phyloP scores from a whole-genome alignment of 1,284 basidiomycete species.

The Coniferiporia sulphurascens region DNA sequence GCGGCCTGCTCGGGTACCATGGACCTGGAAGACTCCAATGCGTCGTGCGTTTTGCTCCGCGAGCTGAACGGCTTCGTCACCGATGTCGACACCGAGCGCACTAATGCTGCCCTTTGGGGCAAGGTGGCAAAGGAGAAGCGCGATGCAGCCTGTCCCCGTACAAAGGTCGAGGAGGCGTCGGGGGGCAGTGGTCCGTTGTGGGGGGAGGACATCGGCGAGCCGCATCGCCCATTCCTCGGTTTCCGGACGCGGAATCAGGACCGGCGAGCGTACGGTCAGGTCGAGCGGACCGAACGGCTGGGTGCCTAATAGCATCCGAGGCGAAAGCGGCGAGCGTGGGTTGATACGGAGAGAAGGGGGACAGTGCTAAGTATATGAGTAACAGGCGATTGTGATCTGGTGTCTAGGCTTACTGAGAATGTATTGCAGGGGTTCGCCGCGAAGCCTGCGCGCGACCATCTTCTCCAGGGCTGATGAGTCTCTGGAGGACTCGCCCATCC shows the following conservation, averaged over 20 bases:
- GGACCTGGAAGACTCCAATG: constrained; percentile 34
- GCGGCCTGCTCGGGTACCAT: neutral
- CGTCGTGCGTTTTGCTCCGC: constrained; percentile 61
- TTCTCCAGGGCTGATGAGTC: constrained; percentile 29
- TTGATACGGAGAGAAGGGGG: neutral
- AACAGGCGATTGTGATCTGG: no score
- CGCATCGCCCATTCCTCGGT: constrained; percentile 78
- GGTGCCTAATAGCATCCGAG: constrained; percentile 48
- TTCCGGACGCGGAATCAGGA: constrained; percentile 88
- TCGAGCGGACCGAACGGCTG: constrained; percentile 85
- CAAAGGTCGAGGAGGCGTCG: constrained; percentile 73
- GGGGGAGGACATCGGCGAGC: constrained; percentile 45
- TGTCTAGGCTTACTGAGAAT: constrained; percentile 62
- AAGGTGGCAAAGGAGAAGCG: constrained; percentile 68
- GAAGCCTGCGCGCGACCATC: constrained; percentile 51
- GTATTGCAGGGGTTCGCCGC: constrained; percentile 85
- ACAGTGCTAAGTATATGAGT: no score
- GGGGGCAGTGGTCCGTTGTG: constrained; percentile 21
- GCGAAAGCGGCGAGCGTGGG: neutral
- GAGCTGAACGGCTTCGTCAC: constrained; percentile 60
- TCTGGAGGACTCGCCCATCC: constrained; percentile 48
- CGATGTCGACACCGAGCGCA: constrained; percentile 71
- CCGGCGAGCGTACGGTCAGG: constrained; percentile 67
- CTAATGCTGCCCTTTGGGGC: constrained; percentile 46
- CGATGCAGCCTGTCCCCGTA: constrained; percentile 87